Base-by-base conservation (phyloP, 176 grass and related monocot genomes). In the Themeda triandra region DNA sequence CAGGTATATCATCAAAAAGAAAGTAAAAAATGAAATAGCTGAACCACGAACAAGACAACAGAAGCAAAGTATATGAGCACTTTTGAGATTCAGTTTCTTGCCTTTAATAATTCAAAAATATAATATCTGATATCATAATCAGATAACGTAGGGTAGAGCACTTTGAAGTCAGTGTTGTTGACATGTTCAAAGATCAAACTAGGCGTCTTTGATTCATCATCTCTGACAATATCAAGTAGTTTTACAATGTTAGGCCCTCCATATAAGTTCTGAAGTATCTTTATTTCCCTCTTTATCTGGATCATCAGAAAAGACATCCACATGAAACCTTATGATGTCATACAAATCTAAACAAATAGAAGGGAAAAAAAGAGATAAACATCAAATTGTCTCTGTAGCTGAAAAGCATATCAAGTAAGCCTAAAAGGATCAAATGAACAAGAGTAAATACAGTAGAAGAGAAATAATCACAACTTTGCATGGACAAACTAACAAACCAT, bases 211-310 rank as follows among this genome's bases (percentile, higher is more conserved):
- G 96, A 99, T 83, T 94, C 91, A 79, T 92, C 84, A 75, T 99
- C 96, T 94, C 93, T 77, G 83, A 99, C 96, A 90, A 96, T 89
- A 88, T 99, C 93, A 6, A 99, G 89, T 54, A 99, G 86, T 75
- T 94, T 99, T 58, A 99, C 58, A 87, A 99, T 94, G 84, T 96
- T 99, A 2, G 87, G 85, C 40, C 93, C 93, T 6, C 96, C 96
- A 91, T 91, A 94, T 87, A 99, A 90, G 89, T 99, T 99, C 49
- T 99, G 93, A 78, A 96, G 90, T 92, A 99, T 96, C 88, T 94
- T 99, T 90, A 99, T 89, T 93, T 99, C 93, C 82, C 96, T 94
- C 91, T 94, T 99, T 84, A 99, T 96, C 93, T 99, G 87, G 24
- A 69, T 76, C 30, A 87, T 46, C 60, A 75, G 45, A 85, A 76